Evolutionary conservation across 306 rosid genomes (phyloP).

Genomic region (Rubus idaeus): DNA sequence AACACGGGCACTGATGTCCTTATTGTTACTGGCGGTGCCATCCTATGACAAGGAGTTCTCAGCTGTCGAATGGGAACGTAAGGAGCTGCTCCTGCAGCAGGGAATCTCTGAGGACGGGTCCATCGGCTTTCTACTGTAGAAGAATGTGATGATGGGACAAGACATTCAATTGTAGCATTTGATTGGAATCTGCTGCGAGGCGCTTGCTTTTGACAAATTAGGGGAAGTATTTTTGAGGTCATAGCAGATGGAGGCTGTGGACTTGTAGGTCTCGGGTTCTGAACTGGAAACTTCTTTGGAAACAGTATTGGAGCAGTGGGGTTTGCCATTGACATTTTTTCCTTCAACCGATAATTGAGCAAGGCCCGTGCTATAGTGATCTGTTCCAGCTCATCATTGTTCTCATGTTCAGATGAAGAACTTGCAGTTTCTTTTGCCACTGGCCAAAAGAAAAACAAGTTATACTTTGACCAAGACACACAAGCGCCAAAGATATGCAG

Average conservation of each 20-base stretch:
- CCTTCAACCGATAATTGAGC: conserved; percentile 70
- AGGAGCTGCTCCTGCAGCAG: conserved; percentile 79
- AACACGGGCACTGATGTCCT: conserved; percentile 81
- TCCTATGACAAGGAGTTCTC: conserved; percentile 76
- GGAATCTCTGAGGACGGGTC: conserved; percentile 57
- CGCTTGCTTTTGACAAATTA: conserved; percentile 68
- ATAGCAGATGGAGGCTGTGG: conserved; percentile 70
- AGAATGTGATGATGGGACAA: conserved; percentile 29
- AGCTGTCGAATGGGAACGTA: conserved; percentile 83
- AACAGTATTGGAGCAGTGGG: conserved; percentile 68
- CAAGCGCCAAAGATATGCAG: neutral
- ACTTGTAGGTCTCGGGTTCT: conserved; percentile 79
- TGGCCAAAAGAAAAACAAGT: conserved; percentile 39
- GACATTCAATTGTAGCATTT: conserved; percentile 42
- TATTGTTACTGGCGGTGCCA: conserved; percentile 88
- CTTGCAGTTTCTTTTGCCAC: conserved; percentile 90
- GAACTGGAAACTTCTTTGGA: conserved; percentile 66
- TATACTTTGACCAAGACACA: conserved; percentile 13
- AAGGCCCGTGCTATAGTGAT: conserved; percentile 91
- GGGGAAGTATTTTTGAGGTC: conserved; percentile 87
- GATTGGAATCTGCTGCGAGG: conserved; percentile 47
- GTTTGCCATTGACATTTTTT: conserved; percentile 69
- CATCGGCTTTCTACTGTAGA: conserved; percentile 52
- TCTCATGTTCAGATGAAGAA: conserved; percentile 85
- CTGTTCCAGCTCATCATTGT: conserved; percentile 88